Evolutionary conservation across 805 yeast genomes (phyloP).

Genomic region (Maudiozyma bulderi): DNA sequence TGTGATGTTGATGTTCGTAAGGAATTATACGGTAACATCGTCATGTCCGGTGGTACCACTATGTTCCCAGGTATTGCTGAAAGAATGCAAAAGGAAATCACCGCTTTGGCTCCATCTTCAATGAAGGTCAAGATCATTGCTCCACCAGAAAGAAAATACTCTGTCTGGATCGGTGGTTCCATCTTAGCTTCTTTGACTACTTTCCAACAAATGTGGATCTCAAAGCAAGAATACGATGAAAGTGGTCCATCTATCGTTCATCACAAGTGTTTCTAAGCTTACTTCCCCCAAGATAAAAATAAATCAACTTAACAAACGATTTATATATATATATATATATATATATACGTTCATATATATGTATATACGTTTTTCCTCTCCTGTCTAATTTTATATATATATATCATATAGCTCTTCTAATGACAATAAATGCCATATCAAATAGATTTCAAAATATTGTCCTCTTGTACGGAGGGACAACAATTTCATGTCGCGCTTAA

Average conservation of each 20-base stretch:
- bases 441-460: no score
- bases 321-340: no score
- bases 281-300: background rate
- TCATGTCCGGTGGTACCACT: conserved; percentile 99
- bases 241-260: conserved; percentile 97
- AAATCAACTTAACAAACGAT: background rate
- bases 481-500: no score
- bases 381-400: no score
- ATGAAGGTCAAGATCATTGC: conserved; percentile 99
- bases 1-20: conserved; percentile 98
- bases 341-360: no score
- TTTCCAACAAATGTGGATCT: conserved; percentile 99
- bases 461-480: no score
- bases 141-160: conserved; percentile 98
- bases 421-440: no score
- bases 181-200: conserved; percentile 96
- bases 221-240: conserved; percentile 99
- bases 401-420: no score
- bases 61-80: conserved; percentile 99
- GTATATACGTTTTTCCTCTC: no score
- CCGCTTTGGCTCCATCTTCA: conserved; percentile 98
- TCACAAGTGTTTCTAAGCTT: conserved; percentile 40
- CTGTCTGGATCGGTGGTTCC: conserved; percentile 99
- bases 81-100: conserved; percentile 99
- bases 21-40: conserved; percentile 98